Percentiles rank a stretch among this genome's conserved stretches.
phyloP scores from a whole-genome alignment of 2,329 filamentous ascomycete species.

The Ampelomyces quisqualis region DNA sequence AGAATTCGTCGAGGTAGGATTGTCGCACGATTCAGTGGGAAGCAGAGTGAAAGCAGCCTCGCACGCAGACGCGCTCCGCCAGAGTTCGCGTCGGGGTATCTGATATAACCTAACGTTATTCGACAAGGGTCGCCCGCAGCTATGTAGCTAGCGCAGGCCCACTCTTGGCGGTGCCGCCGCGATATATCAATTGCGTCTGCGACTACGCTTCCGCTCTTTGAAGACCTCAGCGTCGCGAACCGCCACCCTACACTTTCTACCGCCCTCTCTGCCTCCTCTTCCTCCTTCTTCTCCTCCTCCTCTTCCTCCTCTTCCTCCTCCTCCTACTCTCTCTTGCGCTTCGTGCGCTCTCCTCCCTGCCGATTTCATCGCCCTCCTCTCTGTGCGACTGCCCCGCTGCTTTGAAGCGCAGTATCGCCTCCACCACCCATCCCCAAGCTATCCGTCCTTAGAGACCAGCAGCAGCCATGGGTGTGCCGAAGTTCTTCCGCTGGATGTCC shows the following conservation, averaged over 20 bases:
- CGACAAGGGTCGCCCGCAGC: constrained; percentile 1
- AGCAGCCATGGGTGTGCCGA: constrained; percentile 68
- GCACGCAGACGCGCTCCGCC: constrained; percentile 15
- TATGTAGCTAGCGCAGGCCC: constrained; percentile 1
- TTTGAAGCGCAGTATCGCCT: background rate
- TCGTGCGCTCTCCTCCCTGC: constrained; percentile 20
- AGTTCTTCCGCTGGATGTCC: constrained; percentile 98
- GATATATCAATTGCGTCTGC: constrained; percentile 21
- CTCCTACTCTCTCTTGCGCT: constrained; percentile 20
- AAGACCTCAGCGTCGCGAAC: constrained; percentile 46
- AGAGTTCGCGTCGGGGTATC: constrained; percentile 24
- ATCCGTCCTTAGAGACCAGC: constrained; percentile 21
- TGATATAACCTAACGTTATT: too few species aligned
- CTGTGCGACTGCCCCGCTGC: background rate
- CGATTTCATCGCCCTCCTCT: constrained; percentile 4
- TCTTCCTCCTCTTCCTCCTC: too few species aligned
- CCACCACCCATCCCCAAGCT: constrained; percentile 11
- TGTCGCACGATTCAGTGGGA: too few species aligned
- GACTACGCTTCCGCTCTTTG: constrained; percentile 33
- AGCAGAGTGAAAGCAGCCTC: constrained; percentile 2
- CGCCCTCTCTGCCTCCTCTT: constrained; percentile 8
- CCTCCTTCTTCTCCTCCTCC: too few species aligned
- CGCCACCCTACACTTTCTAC: constrained; percentile 23
- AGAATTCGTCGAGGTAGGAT: too few species aligned
- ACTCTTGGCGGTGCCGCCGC: constrained; percentile 14